A percentile compares a stretch with the other conserved stretches of the same genome.
These are phyloP conservation scores for Xylariomycetidae sp. DNA, from an alignment of 2,329 filamentous ascomycete genomes.

Conservation along the genomic window DNA sequence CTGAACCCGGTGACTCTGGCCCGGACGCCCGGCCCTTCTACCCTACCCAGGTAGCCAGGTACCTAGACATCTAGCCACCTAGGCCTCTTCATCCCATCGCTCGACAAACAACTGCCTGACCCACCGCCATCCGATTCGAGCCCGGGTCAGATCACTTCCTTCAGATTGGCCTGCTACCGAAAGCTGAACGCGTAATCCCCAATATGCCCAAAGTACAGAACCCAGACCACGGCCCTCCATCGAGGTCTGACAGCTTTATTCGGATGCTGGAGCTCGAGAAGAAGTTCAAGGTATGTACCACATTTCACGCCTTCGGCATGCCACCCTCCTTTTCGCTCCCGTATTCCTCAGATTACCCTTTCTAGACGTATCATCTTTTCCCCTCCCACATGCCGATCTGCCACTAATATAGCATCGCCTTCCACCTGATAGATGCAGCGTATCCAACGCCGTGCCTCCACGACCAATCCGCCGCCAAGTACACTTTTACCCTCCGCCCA, in stretches of 20 bases:
- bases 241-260: conserved; percentile 47
- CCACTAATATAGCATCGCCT: conserved; percentile 22
- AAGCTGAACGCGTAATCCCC: conserved; percentile 24
- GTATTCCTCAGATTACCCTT: too few species aligned
- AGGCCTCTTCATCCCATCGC: too few species aligned
- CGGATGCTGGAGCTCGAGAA: conserved; percentile 58
- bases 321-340: conserved; percentile 19
- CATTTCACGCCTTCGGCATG: conserved; percentile 23
- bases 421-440: conserved; percentile 32
- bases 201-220: conserved; percentile 28
- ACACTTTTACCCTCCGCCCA: conserved; percentile 22
- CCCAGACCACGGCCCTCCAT: conserved; percentile 18
- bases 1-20: conserved; percentile 16
- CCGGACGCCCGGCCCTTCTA: conserved; percentile 25
- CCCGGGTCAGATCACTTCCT: too few species aligned
- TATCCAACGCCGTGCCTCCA: conserved; percentile 26
- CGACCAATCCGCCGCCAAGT: conserved; percentile 22
- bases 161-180: too few species aligned
- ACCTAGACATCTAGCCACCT: too few species aligned
- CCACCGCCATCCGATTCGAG: too few species aligned
- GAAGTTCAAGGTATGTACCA: conserved; percentile 47
- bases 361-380: conserved; percentile 8
- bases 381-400: conserved; percentile 21
- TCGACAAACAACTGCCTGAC: too few species aligned
- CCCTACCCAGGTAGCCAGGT: too few species aligned